A percentile compares a stretch with the other conserved stretches of the same genome.
phyloP scores from a whole-genome alignment of 2,329 filamentous ascomycete genomes.

The Diaporthe destruens region DNA sequence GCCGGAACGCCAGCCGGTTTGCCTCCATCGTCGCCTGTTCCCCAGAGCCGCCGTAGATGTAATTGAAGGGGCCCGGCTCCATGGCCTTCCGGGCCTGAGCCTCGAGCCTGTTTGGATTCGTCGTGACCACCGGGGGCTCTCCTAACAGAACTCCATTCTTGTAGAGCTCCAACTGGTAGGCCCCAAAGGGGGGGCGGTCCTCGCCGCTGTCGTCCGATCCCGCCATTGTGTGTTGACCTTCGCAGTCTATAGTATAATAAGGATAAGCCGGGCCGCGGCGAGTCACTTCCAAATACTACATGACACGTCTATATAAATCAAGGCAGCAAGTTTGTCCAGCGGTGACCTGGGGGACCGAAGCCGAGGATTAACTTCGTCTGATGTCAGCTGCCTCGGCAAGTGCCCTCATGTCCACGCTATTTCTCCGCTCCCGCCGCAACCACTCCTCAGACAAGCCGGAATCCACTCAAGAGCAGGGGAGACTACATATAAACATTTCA shows the following conservation, averaged over 20 bases:
- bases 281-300: neutral
- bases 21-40: constrained; percentile 72
- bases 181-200: constrained; percentile 42
- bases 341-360: too few species aligned
- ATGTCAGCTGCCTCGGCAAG: constrained; percentile 32
- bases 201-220: constrained; percentile 25
- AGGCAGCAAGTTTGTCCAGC: neutral
- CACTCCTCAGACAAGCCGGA: neutral
- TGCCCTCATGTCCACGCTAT: neutral
- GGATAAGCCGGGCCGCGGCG: neutral
- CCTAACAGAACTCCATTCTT: constrained; percentile 63
- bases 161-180: constrained; percentile 59
- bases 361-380: neutral
- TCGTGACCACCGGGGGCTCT: constrained; percentile 65
- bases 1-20: constrained; percentile 68
- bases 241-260: neutral
- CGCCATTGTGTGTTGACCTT: constrained; percentile 14
- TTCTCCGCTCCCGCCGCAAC: constrained; percentile 2
- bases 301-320: neutral
- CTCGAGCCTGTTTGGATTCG: constrained; percentile 69
- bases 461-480: neutral
- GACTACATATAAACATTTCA: neutral
- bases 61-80: constrained; percentile 65
- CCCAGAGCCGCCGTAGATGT: constrained; percentile 73
- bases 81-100: constrained; percentile 65